Evolutionary conservation across 306 rosid genomes (phyloP), one percentile per base, ranked within the genome.

Genomic region (Fagus sylvatica): DNA sequence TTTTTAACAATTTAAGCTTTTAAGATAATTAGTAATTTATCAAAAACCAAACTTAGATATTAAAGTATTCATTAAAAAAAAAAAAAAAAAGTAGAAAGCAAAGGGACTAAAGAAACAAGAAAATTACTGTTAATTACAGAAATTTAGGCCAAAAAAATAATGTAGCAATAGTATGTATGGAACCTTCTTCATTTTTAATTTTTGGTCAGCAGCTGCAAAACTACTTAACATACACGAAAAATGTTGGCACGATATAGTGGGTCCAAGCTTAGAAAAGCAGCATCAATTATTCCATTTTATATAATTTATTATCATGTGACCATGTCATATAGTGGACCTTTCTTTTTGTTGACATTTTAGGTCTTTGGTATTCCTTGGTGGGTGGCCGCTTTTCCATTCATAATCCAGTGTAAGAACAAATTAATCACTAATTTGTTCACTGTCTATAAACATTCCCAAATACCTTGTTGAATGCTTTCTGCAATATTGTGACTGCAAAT

Each of bases 171-270:
- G 43, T 22, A 74, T 36, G 53, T 12, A 13, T 37, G 51, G 6
- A 41, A 67, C 34, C 15, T 37, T 22, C 51, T 33, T 61, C 6
- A 22, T 22, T 22, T 22, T 22, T 22, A 22, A 22, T 56, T 57
- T 22, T 19, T 1, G 36, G 64, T 3, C 37, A 57, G 65, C 67
- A 43, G 43, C 74, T 43, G 41, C 54, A 46, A 46, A 46, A 46
- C 51, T 46, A 46, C 51, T 46, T 46, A 71, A 78, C 6, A 34
- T 72, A 48, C 30, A 54, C 65, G 40, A 60, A 48, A 59, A 77
- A 64, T 46, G 53, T 39, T 67, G 72, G 66, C 81, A 77, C 46
- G 34, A 71, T 54, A 61, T 19, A 43, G 40, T 69, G 79, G 74
- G 75, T 57, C 75, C 34, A 54, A 28, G 8, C 7, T 43, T 43